These are phyloP conservation scores for Isatis lusitanica DNA, from an alignment of 441 rosid genomes.

Conservation along the genomic window DNA sequence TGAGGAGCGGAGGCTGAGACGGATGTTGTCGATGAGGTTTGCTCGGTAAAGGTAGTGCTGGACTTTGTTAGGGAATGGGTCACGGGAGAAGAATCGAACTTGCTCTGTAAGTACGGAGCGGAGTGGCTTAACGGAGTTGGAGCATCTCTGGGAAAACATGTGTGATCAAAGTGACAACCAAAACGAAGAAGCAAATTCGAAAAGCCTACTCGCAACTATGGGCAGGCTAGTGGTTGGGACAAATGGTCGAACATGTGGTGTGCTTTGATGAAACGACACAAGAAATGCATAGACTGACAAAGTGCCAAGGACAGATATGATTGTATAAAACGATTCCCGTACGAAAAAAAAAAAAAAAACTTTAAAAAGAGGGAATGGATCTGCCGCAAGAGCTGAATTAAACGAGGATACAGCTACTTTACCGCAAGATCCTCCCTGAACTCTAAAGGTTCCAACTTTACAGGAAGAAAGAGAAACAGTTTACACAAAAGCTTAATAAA, in stretches of 20 bases:
- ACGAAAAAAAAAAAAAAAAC: too few species aligned
- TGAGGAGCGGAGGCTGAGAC: constrained; percentile 61
- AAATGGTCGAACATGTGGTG: constrained; percentile 30
- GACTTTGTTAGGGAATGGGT: constrained; percentile 70
- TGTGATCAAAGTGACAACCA: constrained; percentile 1
- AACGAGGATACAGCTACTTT: too few species aligned
- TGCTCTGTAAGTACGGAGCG: constrained; percentile 30
- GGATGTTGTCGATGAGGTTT: constrained; percentile 62
- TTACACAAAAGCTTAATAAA: too few species aligned
- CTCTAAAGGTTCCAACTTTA: too few species aligned
- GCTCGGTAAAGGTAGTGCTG: constrained; percentile 70
- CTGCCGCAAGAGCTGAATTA: too few species aligned
- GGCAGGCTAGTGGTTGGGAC: not conserved
- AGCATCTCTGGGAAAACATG: constrained; percentile 44
- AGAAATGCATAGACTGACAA: not conserved
- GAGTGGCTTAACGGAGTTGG: constrained; percentile 26
- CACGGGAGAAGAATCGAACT: constrained; percentile 55
- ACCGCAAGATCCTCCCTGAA: too few species aligned
- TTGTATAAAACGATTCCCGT: too few species aligned
- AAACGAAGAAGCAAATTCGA: not conserved
- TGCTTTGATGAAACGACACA: not conserved
- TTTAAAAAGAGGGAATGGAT: too few species aligned
- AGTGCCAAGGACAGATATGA: too few species aligned
- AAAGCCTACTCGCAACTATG: not conserved
- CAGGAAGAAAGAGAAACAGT: too few species aligned